A percentile compares a stretch with the other conserved stretches of the same genome.
These are phyloP conservation scores for Pythium rhizo-oryzae DNA, from an alignment of 352 stramenopile genomes.

Conservation along the genomic window DNA sequence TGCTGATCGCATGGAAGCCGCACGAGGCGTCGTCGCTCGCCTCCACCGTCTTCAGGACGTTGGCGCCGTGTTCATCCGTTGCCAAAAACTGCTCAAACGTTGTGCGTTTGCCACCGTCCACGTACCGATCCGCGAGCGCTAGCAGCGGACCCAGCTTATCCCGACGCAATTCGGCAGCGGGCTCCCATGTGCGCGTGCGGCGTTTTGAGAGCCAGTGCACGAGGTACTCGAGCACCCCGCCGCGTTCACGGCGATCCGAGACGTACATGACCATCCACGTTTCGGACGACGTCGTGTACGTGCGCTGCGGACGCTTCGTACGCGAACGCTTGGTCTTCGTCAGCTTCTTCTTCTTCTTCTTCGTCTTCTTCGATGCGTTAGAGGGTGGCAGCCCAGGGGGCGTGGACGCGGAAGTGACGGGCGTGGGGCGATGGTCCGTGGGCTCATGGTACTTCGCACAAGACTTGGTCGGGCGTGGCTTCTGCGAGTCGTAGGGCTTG, in stretches of 20 bases:
- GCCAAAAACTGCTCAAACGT: neutral
- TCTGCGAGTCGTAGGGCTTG: no score
- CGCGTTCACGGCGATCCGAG: neutral
- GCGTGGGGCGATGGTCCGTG: no score
- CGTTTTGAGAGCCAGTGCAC: neutral
- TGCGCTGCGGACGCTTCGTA: no score
- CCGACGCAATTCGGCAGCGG: neutral
- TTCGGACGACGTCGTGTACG: neutral
- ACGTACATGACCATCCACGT: neutral
- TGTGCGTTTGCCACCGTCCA: neutral
- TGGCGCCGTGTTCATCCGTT: neutral
- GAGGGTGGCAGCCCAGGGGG: no score
- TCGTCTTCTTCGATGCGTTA: no score
- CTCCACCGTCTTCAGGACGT: neutral
- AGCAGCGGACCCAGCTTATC: neutral
- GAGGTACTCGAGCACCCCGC: neutral
- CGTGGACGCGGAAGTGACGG: no score
- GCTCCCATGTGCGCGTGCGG: neutral
- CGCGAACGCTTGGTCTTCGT: neutral
- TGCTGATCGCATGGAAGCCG: neutral
- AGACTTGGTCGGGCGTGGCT: no score
- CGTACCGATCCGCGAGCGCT: neutral
- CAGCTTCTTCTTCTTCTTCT: no score
- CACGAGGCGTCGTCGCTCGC: slow-evolving; percentile 3
- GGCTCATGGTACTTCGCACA: no score